A percentile compares a stretch with the other conserved stretches of the same genome.
These are phyloP conservation scores for Hibiscus trionum DNA, from an alignment of 345 rosid genomes.

Conservation along the genomic window DNA sequence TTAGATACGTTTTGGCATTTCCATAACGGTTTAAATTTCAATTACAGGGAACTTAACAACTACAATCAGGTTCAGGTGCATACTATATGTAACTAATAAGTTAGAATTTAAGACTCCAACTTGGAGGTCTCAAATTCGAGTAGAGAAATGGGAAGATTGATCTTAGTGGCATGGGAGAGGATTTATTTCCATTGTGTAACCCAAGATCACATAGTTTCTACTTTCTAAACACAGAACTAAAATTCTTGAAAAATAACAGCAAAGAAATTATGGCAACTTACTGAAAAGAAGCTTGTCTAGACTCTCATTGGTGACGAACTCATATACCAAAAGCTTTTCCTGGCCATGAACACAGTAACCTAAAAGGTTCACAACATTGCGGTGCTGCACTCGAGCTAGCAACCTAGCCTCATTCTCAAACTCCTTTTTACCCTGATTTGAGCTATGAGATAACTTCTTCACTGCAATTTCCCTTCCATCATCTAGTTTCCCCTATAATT, in stretches of 20 bases:
- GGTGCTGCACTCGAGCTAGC: slow-evolving; percentile 88
- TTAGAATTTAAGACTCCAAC: neutral
- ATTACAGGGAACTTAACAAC: neutral
- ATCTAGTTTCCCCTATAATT: slow-evolving; percentile 59
- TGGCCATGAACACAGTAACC: slow-evolving; percentile 79
- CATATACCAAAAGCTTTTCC: slow-evolving; percentile 90
- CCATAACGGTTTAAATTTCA: neutral
- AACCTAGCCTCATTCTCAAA: slow-evolving; percentile 83
- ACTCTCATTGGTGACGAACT: slow-evolving; percentile 75
- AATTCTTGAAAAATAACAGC: neutral
- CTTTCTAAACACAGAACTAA: neutral
- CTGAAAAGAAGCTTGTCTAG: slow-evolving; percentile 93
- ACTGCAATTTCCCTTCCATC: slow-evolving; percentile 98
- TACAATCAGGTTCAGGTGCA: neutral
- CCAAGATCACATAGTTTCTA: neutral
- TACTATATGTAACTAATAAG: neutral
- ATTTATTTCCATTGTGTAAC: neutral
- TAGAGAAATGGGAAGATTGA: neutral
- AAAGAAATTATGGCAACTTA: slow-evolving; percentile 31
- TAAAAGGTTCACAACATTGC: slow-evolving; percentile 78
- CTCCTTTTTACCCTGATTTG: slow-evolving; percentile 82
- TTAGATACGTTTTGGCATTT: neutral
- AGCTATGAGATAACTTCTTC: slow-evolving; percentile 70
- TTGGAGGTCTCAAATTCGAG: neutral
- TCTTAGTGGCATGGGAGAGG: neutral